These are phyloP conservation scores for Dioszegia crocea DNA, from an alignment of 768 basidiomycete genomes.

Conservation along the genomic window DNA sequence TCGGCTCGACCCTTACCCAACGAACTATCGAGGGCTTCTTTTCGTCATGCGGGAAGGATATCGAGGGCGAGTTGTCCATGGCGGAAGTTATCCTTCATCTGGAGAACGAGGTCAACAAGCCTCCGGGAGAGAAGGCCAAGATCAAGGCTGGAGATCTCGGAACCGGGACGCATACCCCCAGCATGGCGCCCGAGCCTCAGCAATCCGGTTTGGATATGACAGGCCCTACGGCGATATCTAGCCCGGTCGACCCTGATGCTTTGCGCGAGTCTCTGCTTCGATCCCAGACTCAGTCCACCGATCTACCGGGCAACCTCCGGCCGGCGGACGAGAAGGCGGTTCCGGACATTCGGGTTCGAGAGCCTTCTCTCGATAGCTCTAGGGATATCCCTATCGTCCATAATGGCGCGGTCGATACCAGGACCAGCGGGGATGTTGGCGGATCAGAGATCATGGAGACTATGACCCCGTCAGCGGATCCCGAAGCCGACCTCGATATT, in stretches of 20 bases:
- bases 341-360: conserved; percentile 26
- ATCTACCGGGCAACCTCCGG: conserved; percentile 26
- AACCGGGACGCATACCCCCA: conserved; percentile 46
- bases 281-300: conserved; percentile 23
- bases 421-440: neutral
- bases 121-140: conserved; percentile 65
- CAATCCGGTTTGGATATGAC: conserved; percentile 34
- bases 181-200: conserved; percentile 49
- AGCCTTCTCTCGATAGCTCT: conserved; percentile 15
- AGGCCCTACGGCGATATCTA: conserved; percentile 56
- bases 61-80: conserved; percentile 60
- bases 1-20: conserved; percentile 81
- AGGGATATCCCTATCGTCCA: neutral
- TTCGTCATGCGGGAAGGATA: conserved; percentile 61
- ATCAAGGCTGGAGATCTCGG: conserved; percentile 1
- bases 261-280: conserved; percentile 51
- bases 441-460: neutral
- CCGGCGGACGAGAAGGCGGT: conserved; percentile 15
- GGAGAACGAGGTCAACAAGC: conserved; percentile 74
- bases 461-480: conserved; percentile 10
- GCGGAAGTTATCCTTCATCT: conserved; percentile 78
- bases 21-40: conserved; percentile 81
- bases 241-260: conserved; percentile 53
- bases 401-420: neutral
- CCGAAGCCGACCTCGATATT: conserved; percentile 13